Evolutionary conservation across 192 early-diverging fungal genomes (phyloP).

Genomic region (Diversispora eburnea): DNA sequence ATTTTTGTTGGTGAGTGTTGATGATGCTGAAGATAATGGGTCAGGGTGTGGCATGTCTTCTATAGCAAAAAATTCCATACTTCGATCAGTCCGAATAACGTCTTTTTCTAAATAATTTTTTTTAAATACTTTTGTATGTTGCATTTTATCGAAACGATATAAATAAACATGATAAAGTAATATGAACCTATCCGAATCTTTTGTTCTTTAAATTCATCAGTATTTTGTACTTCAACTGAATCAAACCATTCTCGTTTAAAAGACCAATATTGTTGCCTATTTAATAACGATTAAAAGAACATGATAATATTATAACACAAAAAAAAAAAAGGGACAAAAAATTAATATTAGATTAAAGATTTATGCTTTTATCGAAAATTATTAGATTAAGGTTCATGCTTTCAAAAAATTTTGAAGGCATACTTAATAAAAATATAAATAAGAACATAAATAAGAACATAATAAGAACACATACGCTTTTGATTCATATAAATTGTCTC

Average conservation of each 20-base stretch:
- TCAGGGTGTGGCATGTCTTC: constrained; percentile 56
- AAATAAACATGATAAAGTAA: background rate
- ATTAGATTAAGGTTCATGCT: no score
- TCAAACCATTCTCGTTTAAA: constrained; percentile 67
- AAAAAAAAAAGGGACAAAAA: no score
- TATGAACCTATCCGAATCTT: constrained; percentile 57
- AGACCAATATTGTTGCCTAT: constrained; percentile 59
- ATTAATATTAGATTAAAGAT: no score
- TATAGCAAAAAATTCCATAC: constrained; percentile 74
- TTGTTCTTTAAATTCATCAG: constrained; percentile 66
- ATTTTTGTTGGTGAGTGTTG: constrained; percentile 59
- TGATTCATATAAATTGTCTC: constrained; percentile 48
- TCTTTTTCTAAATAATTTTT: constrained; percentile 73
- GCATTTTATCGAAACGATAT: background rate
- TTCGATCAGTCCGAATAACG: constrained; percentile 92
- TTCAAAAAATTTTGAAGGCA: no score
- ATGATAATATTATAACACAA: no score
- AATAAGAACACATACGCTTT: constrained; percentile 46
- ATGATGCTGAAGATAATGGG: constrained; percentile 30
- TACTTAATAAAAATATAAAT: background rate
- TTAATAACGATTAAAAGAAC: background rate
- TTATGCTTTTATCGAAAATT: no score
- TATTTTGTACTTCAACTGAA: constrained; percentile 50
- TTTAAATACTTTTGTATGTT: background rate
- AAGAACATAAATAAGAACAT: background rate